Conservation (phyloP, 441 rosid species). For the Viola pubescens region DNA sequence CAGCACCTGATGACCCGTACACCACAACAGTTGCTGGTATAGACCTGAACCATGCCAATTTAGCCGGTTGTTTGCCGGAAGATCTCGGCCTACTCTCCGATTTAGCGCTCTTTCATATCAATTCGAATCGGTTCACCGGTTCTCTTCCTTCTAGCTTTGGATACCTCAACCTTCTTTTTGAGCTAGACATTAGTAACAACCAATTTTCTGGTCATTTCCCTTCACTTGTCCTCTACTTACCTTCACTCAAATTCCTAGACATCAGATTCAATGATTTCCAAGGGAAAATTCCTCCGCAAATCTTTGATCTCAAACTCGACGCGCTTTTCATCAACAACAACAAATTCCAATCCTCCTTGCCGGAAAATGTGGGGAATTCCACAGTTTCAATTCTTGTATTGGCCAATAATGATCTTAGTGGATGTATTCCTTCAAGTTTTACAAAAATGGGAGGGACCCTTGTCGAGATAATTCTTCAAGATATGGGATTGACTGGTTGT, state of each 20-base stretch:
- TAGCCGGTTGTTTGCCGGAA: constrained; percentile 48
- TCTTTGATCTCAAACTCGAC: constrained; percentile 63
- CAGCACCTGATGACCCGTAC: constrained; percentile 45
- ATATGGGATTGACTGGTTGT: constrained; percentile 56
- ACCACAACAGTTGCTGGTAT: constrained; percentile 59
- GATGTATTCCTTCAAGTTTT: constrained; percentile 59
- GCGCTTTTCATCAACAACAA: constrained; percentile 76
- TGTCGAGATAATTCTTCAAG: constrained; percentile 38
- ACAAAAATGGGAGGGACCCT: constrained; percentile 48
- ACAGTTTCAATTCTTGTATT: constrained; percentile 61
- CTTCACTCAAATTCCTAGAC: constrained; percentile 64
- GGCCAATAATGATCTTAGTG: constrained; percentile 50
- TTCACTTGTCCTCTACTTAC: constrained; percentile 39
- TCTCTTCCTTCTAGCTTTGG: constrained; percentile 40
- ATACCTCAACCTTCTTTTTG: constrained; percentile 38
- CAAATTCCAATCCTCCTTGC: constrained; percentile 50
- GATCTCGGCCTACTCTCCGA: constrained; percentile 66
- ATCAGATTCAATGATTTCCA: constrained; percentile 51
- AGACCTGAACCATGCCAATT: constrained; percentile 60
- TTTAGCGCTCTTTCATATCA: constrained; percentile 61
- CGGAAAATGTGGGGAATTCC: constrained; percentile 57
- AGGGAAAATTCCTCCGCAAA: constrained; percentile 42
- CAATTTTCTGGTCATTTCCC: constrained; percentile 56
- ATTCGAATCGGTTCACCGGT: constrained; percentile 57
- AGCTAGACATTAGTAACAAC: constrained; percentile 70